A percentile compares a stretch with the other conserved stretches of the same genome.
Evolutionary conservation across 768 basidiomycete species (phyloP).

Genomic region (Hysterangium stoloniferum): DNA sequence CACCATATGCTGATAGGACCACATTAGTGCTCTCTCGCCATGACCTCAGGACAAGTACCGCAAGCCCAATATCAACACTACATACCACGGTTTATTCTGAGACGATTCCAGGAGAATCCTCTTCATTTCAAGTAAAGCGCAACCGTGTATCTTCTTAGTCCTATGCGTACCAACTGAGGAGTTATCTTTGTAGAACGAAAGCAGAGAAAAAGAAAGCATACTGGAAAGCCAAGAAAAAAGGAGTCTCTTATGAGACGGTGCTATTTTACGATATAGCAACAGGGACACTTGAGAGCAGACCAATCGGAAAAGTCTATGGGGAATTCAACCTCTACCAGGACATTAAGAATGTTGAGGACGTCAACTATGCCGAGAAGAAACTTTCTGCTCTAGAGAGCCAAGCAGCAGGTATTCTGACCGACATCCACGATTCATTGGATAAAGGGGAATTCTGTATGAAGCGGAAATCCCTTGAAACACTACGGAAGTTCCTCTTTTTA

Average conservation of each 20-base stretch:
- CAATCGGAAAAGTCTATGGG: neutral
- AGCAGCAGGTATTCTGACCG: conserved; percentile 20
- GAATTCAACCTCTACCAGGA: conserved; percentile 23
- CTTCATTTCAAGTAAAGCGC: too few relatives aligned
- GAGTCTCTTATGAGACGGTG: neutral
- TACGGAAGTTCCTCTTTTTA: conserved; percentile 31
- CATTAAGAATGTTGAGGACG: conserved; percentile 15
- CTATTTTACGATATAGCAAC: neutral
- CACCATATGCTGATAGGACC: too few relatives aligned
- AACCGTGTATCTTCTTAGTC: too few relatives aligned
- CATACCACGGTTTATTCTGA: too few relatives aligned
- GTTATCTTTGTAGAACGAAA: too few relatives aligned
- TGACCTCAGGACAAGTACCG: too few relatives aligned
- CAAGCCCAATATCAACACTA: too few relatives aligned
- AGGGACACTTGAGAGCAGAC: neutral
- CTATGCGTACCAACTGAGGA: too few relatives aligned
- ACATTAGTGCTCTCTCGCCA: too few relatives aligned
- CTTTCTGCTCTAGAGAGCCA: conserved; percentile 23
- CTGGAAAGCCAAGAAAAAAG: too few relatives aligned
- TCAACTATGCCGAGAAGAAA: conserved; percentile 24
- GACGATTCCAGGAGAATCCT: too few relatives aligned
- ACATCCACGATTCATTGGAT: conserved; percentile 8
- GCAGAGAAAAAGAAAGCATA: too few relatives aligned
- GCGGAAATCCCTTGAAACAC: conserved; percentile 21
- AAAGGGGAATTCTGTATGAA: conserved; percentile 16